These are phyloP conservation scores for Aspergillus spinulosporus DNA, from an alignment of 2,329 filamentous ascomycete species.

Conservation along the genomic window DNA sequence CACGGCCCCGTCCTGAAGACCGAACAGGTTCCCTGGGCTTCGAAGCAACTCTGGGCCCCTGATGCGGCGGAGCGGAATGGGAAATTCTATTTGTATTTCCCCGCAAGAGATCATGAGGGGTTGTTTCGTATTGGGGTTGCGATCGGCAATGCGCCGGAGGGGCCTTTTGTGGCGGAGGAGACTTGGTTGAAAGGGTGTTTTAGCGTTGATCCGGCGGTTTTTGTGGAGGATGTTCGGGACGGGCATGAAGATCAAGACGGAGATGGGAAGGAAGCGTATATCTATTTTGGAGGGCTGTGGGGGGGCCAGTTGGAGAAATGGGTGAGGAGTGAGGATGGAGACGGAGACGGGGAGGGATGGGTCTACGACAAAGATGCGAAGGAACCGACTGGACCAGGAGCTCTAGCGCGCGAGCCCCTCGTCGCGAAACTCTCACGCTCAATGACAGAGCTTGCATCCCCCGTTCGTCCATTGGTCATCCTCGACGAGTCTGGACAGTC, in stretches of 20 bases:
- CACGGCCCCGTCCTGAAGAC: slow-evolving; percentile 68
- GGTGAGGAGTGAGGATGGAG: slow-evolving; percentile 52
- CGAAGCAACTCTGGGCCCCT: slow-evolving; percentile 78
- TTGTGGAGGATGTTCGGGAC: slow-evolving; percentile 61
- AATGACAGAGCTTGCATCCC: slow-evolving; percentile 62
- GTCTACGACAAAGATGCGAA: slow-evolving; percentile 62
- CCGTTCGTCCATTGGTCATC: slow-evolving; percentile 63
- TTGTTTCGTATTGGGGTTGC: slow-evolving; percentile 77
- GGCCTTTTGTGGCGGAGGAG: slow-evolving; percentile 67
- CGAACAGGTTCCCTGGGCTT: slow-evolving; percentile 71
- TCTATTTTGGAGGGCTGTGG: slow-evolving; percentile 80
- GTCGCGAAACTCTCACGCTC: slow-evolving; percentile 64
- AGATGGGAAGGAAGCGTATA: slow-evolving; percentile 51
- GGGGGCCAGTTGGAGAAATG: slow-evolving; percentile 80
- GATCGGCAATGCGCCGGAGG: slow-evolving; percentile 61
- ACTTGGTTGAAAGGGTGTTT: slow-evolving; percentile 67
- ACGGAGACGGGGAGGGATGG: slow-evolving; percentile 31
- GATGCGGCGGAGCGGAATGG: slow-evolving; percentile 69
- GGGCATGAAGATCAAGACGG: neutral
- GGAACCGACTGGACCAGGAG: slow-evolving; percentile 60
- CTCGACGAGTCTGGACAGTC: slow-evolving; percentile 63
- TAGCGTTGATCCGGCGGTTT: slow-evolving; percentile 74
- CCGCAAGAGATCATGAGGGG: slow-evolving; percentile 67
- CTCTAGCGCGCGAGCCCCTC: slow-evolving; percentile 63
- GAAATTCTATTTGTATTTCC: slow-evolving; percentile 77